Percentiles rank a stretch among this genome's conserved stretches.
Conservation (phyloP, 2,329 filamentous ascomycete species). For the Neoarthrinium moseri region DNA sequence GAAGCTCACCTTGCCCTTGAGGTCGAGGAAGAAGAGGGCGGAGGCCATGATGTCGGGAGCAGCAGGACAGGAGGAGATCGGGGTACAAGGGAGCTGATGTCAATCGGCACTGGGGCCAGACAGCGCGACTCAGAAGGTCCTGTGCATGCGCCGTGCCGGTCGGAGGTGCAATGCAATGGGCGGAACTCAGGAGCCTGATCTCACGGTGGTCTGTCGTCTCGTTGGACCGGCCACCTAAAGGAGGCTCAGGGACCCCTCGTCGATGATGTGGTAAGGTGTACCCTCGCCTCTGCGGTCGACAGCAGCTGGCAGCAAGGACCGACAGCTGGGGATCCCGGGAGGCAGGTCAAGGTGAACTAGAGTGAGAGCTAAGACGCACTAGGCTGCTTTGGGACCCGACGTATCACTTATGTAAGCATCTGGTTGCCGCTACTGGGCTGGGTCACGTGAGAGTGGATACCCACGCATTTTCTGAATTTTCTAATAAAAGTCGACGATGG, state of each 20-base stretch:
- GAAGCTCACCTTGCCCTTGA: constrained; percentile 97
- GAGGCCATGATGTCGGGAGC: constrained; percentile 74
- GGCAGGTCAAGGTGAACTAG: too few relatives aligned
- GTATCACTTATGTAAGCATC: too few relatives aligned
- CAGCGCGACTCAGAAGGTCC: constrained; percentile 11
- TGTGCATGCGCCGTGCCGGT: constrained; percentile 17
- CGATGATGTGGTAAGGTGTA: background rate
- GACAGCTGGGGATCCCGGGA: too few relatives aligned
- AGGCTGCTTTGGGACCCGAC: too few relatives aligned
- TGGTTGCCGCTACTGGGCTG: too few relatives aligned
- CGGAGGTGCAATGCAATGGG: constrained; percentile 9
- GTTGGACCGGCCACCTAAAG: too few relatives aligned
- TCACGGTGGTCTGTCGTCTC: constrained; percentile 3
- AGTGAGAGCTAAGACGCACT: too few relatives aligned
- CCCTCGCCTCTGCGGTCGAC: too few relatives aligned
- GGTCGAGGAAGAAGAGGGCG: constrained; percentile 95
- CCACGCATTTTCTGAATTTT: background rate
- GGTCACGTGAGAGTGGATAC: background rate
- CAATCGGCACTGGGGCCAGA: constrained; percentile 29
- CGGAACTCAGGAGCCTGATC: constrained; percentile 9
- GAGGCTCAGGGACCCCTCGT: background rate
- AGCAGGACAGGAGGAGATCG: constrained; percentile 21
- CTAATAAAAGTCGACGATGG: background rate
- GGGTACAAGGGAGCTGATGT: constrained; percentile 17
- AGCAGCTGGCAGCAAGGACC: background rate